phyloP scores from a whole-genome alignment of 1,284 basidiomycete species.

The Omphalotus olearius region DNA sequence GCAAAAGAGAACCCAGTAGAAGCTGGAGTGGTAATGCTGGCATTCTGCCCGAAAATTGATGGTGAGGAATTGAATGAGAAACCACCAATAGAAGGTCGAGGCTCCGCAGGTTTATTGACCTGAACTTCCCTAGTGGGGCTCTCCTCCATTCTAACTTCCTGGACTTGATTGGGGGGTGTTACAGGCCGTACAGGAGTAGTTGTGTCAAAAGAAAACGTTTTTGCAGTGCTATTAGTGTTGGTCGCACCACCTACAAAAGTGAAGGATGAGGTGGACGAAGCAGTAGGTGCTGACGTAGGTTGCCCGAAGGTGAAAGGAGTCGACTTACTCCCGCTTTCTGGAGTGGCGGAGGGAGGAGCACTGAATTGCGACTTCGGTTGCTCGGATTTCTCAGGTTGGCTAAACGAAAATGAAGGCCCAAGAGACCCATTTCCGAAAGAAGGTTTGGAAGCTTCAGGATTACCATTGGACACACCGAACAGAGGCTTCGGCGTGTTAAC shows the following conservation, averaged over 20 bases:
- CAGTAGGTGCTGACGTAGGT: conserved; percentile 7
- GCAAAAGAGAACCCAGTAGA: conserved; percentile 36
- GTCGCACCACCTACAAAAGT: conserved; percentile 17
- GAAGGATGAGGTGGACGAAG: conserved; percentile 16
- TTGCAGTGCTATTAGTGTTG: conserved; percentile 15
- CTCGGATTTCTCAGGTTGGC: conserved; percentile 7
- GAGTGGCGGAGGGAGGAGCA: conserved; percentile 12
- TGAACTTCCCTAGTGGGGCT: conserved; percentile 56
- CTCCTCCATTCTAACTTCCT: conserved; percentile 67
- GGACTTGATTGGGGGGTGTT: conserved; percentile 52
- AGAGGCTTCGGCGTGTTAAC: conserved; percentile 7
- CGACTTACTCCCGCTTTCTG: conserved; percentile 23
- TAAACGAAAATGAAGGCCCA: conserved; percentile 25
- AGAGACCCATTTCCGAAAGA: conserved; percentile 1
- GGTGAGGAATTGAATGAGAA: conserved; percentile 40
- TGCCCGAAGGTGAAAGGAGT: conserved; percentile 9
- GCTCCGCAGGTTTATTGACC: conserved; percentile 26
- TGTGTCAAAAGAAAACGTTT: conserved; percentile 27
- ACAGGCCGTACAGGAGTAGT: conserved; percentile 27
- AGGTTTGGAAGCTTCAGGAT: conserved; percentile 1
- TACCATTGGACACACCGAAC: background rate
- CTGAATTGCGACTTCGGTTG: conserved; percentile 11
- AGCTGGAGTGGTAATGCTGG: conserved; percentile 23
- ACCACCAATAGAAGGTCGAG: conserved; percentile 33
- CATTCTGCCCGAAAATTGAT: conserved; percentile 35